phyloP scores from a whole-genome alignment of 495 filamentous ascomycete species.

The Penicillium chermesinum region DNA sequence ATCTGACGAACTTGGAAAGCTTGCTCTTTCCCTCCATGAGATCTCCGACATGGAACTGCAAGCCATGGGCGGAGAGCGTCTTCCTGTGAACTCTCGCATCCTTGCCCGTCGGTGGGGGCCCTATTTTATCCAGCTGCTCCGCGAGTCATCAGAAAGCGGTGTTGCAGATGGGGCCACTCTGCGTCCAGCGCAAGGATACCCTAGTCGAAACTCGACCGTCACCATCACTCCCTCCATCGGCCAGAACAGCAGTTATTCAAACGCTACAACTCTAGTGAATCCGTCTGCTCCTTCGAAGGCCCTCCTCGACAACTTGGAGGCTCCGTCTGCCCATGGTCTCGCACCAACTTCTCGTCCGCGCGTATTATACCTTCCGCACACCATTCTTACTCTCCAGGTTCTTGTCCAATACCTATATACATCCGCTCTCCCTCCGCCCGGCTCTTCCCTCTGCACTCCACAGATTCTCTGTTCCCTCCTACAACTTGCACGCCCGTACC shows the following conservation, averaged over 20 bases:
- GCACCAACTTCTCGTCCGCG: slow-evolving; percentile 71
- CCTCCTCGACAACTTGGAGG: slow-evolving; percentile 40
- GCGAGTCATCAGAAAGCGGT: slow-evolving; percentile 57
- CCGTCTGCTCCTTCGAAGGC: slow-evolving; percentile 44
- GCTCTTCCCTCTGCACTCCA: slow-evolving; percentile 78
- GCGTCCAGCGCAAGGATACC: slow-evolving; percentile 38
- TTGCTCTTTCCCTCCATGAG: slow-evolving; percentile 71
- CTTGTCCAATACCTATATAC: slow-evolving; percentile 92
- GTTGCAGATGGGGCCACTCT: slow-evolving; percentile 50
- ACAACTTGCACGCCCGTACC: slow-evolving; percentile 89
- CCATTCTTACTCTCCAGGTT: slow-evolving; percentile 76
- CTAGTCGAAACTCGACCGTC: slow-evolving; percentile 70
- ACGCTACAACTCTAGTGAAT: slow-evolving; percentile 52
- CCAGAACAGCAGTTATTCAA: slow-evolving; percentile 56
- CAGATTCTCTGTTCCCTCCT: slow-evolving; percentile 94
- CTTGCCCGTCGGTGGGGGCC: slow-evolving; percentile 87
- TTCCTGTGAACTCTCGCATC: slow-evolving; percentile 88
- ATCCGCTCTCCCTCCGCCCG: slow-evolving; percentile 70
- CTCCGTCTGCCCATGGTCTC: slow-evolving; percentile 46
- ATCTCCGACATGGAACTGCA: slow-evolving; percentile 97
- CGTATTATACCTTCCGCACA: slow-evolving; percentile 90
- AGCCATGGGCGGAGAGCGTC: slow-evolving; percentile 80
- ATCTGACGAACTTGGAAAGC: slow-evolving; percentile 79
- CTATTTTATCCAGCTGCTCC: slow-evolving; percentile 86
- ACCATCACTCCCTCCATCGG: slow-evolving; percentile 74